Evolutionary conservation across 371 early-diverging fungal species (phyloP).

Genomic region (Funneliformis caledonium): DNA sequence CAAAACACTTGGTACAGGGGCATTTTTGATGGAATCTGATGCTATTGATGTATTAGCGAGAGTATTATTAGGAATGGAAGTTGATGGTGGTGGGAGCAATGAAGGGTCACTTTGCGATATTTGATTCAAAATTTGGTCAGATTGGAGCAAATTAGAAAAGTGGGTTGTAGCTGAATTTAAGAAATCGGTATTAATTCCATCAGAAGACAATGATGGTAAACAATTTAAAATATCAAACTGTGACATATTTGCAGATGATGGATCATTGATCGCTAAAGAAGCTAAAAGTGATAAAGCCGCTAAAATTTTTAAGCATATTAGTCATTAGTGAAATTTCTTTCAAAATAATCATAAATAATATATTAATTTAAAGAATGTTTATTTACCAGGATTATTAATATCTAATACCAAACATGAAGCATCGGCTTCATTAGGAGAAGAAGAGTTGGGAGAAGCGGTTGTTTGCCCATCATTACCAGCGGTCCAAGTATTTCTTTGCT

Average conservation of each 20-base stretch:
- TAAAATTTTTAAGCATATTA: background rate
- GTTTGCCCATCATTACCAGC: background rate
- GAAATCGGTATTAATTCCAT: constrained; percentile 15
- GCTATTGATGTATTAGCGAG: background rate
- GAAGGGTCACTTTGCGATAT: background rate
- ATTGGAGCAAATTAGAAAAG: constrained; percentile 8
- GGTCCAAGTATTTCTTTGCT: background rate
- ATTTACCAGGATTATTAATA: constrained; percentile 32
- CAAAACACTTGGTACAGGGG: too few species aligned
- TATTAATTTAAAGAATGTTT: background rate
- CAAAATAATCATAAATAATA: background rate
- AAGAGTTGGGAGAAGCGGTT: background rate
- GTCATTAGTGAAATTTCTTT: background rate
- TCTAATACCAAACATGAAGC: background rate
- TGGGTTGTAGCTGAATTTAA: background rate
- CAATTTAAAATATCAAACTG: constrained; percentile 26
- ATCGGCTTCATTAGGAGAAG: constrained; percentile 14
- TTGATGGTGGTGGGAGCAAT: background rate
- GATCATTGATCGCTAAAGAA: constrained; percentile 27
- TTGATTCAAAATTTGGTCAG: background rate
- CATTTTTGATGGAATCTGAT: background rate
- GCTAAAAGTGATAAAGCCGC: constrained; percentile 7
- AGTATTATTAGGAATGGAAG: background rate
- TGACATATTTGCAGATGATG: background rate
- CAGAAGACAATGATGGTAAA: background rate